Evolutionary conservation across 2,329 filamentous ascomycete genomes (phyloP).

Genomic region (Ceratocystis cacaofunesta): DNA sequence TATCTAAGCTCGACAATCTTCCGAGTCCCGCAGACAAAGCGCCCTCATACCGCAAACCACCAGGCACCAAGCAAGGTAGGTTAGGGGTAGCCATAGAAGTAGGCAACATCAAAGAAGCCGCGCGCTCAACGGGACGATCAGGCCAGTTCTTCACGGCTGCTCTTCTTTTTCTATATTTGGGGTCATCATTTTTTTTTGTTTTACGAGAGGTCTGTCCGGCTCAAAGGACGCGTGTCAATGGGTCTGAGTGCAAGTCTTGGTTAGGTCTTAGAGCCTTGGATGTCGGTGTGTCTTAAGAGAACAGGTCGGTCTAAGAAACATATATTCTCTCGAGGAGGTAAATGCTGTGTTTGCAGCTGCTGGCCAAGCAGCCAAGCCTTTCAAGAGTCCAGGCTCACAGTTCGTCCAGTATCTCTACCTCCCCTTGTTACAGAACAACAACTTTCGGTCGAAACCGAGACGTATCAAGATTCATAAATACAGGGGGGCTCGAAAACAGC

Average conservation of each 20-base stretch:
- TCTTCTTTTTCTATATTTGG: background rate
- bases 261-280: too few relatives aligned
- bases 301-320: too few relatives aligned
- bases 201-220: background rate
- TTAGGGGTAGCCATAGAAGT: background rate
- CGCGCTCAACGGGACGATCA: background rate
- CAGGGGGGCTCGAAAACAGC: background rate
- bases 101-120: background rate
- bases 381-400: background rate
- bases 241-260: background rate
- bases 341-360: background rate
- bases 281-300: too few relatives aligned
- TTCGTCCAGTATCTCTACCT: background rate
- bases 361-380: background rate
- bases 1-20: too few relatives aligned
- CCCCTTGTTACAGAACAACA: constrained; percentile 2
- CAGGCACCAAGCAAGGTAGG: too few relatives aligned
- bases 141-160: background rate
- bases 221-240: background rate
- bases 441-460: background rate
- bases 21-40: too few relatives aligned
- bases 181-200: background rate
- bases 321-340: too few relatives aligned
- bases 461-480: background rate
- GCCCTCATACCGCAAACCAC: too few relatives aligned